A percentile compares a stretch with the other conserved stretches of the same genome.
phyloP scores from a whole-genome alignment of 371 early-diverging fungal genomes.

The Mucor lusitanicus region DNA sequence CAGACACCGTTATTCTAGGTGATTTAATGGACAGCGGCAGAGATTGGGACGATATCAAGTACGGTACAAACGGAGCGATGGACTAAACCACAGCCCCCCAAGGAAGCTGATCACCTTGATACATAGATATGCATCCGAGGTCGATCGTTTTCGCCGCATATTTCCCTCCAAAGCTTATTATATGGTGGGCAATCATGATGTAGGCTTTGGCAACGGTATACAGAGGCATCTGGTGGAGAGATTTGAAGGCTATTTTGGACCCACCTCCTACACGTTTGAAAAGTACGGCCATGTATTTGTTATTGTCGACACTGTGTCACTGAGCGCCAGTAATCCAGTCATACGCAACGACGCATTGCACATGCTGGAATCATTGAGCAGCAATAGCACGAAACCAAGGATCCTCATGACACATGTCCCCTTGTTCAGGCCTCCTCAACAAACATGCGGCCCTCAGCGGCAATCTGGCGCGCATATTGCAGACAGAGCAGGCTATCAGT shows the following conservation, averaged over 20 bases:
- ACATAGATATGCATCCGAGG: conserved; percentile 17
- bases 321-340: conserved; percentile 47
- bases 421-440: conserved; percentile 63
- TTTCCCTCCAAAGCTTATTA: conserved; percentile 27
- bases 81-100: too few relatives aligned
- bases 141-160: conserved; percentile 33
- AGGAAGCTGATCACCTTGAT: background rate
- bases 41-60: conserved; percentile 65
- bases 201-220: conserved; percentile 83
- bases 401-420: conserved; percentile 86
- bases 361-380: conserved; percentile 25
- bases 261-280: conserved; percentile 61
- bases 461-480: conserved; percentile 39
- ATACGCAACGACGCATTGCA: conserved; percentile 50
- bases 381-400: conserved; percentile 27
- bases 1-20: conserved; percentile 77
- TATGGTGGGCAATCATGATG: conserved; percentile 92
- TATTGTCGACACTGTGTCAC: conserved; percentile 76
- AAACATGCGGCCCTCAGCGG: conserved; percentile 75
- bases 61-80: conserved; percentile 6
- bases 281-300: conserved; percentile 68
- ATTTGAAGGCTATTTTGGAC: conserved; percentile 66
- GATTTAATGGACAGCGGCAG: conserved; percentile 91
- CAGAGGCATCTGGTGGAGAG: conserved; percentile 49
- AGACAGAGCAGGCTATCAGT: conserved; percentile 76